A percentile compares a stretch with the other conserved stretches of the same genome.
Conservation (phyloP, 2,329 filamentous ascomycete genomes). For the Pleomassaria siparia region DNA sequence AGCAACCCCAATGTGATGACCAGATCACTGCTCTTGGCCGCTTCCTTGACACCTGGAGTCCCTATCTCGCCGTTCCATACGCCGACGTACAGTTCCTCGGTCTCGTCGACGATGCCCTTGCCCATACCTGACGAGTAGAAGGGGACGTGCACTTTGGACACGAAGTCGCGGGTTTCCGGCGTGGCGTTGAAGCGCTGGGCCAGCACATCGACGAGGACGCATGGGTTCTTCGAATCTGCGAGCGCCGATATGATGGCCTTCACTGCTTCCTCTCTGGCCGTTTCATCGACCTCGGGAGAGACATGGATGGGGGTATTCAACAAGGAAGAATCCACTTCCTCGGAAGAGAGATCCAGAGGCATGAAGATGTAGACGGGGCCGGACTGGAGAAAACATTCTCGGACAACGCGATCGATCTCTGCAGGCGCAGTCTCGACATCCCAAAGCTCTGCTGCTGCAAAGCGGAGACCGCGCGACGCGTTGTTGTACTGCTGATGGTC, state of each 20-base stretch:
- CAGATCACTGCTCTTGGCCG: constrained; percentile 40
- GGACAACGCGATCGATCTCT: constrained; percentile 48
- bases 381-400: constrained; percentile 47
- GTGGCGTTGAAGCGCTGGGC: constrained; percentile 42
- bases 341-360: constrained; percentile 45
- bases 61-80: constrained; percentile 46
- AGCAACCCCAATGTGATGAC: constrained; percentile 44
- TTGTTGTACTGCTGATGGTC: constrained; percentile 48
- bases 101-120: constrained; percentile 48
- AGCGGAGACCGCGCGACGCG: constrained; percentile 40
- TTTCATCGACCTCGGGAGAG: constrained; percentile 25
- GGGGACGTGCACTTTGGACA: constrained; percentile 40
- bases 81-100: constrained; percentile 43
- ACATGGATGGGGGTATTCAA: constrained; percentile 43
- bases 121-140: constrained; percentile 46
- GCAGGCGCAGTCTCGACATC: constrained; percentile 42
- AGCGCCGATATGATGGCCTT: constrained; percentile 37
- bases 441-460: constrained; percentile 45
- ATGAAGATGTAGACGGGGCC: constrained; percentile 50
- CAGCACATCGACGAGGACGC: constrained; percentile 44
- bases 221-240: constrained; percentile 38
- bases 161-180: constrained; percentile 35
- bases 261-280: constrained; percentile 34
- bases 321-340: constrained; percentile 36
- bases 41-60: constrained; percentile 40